Percentiles rank a stretch among this genome's conserved stretches.
Evolutionary conservation across 108 stramenopile species (phyloP).

Genomic region (Skeletonema grethae): DNA sequence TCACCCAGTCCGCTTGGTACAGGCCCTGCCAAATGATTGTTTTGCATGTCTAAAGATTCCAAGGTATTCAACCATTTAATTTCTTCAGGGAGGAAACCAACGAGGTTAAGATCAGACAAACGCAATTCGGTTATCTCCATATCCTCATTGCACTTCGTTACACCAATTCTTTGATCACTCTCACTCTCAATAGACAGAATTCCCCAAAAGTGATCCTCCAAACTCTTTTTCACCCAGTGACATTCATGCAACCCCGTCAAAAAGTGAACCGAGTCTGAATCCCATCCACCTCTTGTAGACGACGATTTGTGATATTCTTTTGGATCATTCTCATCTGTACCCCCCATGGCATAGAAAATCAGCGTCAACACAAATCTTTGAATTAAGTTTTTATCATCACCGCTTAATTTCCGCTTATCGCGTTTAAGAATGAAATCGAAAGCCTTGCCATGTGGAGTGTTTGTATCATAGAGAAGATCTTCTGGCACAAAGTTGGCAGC

Average conservation of each 20-base stretch:
- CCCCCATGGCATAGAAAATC: slow-evolving; percentile 43
- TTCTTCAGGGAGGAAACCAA: slow-evolving; percentile 47
- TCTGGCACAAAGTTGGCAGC: background rate
- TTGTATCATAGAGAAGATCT: slow-evolving; percentile 30
- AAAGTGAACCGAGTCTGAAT: slow-evolving; percentile 35
- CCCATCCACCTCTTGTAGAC: slow-evolving; percentile 24
- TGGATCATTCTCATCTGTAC: slow-evolving; percentile 22
- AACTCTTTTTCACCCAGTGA: slow-evolving; percentile 47
- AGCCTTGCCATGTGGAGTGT: slow-evolving; percentile 45
- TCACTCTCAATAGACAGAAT: slow-evolving; percentile 25
- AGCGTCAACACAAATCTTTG: slow-evolving; percentile 43
- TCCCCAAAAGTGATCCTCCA: slow-evolving; percentile 43
- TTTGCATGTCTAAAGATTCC: slow-evolving; percentile 43
- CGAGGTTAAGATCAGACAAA: slow-evolving; percentile 35
- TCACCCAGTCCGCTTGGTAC: slow-evolving; percentile 37
- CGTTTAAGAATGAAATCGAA: slow-evolving; percentile 43
- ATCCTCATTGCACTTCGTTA: slow-evolving; percentile 42
- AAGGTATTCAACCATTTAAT: slow-evolving; percentile 42
- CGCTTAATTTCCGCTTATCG: slow-evolving; percentile 21
- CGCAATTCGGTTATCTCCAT: slow-evolving; percentile 49
- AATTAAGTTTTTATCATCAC: slow-evolving; percentile 23
- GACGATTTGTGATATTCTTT: slow-evolving; percentile 4
- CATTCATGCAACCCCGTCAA: slow-evolving; percentile 52
- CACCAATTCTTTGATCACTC: slow-evolving; percentile 25
- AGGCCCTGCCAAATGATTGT: slow-evolving; percentile 44